Evolutionary conservation across 2,329 filamentous ascomycete genomes (phyloP).

Genomic region (Hortaea sp.): DNA sequence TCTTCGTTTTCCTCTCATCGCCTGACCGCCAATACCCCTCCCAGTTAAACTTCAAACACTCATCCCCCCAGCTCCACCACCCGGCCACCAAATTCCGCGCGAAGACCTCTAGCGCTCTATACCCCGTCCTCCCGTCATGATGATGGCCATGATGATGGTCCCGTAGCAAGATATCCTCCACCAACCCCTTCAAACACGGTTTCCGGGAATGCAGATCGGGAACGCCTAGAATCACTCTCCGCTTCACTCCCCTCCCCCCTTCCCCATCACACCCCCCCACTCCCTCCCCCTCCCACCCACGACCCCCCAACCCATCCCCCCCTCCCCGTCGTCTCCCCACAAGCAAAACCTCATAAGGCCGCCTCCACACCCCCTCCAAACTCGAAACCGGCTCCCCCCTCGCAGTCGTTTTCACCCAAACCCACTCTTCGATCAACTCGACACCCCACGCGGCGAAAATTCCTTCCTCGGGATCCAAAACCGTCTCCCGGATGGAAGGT

Average conservation of each 20-base stretch:
- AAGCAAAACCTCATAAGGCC: conserved; percentile 66
- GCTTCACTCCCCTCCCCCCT: conserved; percentile 21
- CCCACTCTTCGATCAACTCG: conserved; percentile 58
- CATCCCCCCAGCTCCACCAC: conserved; percentile 72
- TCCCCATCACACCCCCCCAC: conserved; percentile 33
- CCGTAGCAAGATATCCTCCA: conserved; percentile 27
- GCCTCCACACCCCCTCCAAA: conserved; percentile 54
- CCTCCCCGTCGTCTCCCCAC: not conserved
- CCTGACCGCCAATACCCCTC: conserved; percentile 38
- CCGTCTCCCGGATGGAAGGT: conserved; percentile 42
- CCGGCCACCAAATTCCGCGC: conserved; percentile 62
- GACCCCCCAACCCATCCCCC: conserved; percentile 37
- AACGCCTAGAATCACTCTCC: conserved; percentile 56
- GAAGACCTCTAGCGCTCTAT: conserved; percentile 63
- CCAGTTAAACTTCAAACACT: conserved; percentile 60
- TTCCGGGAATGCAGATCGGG: conserved; percentile 73
- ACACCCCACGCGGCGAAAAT: conserved; percentile 60
- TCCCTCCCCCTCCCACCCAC: not conserved
- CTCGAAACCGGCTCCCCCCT: conserved; percentile 54
- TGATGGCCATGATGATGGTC: not conserved
- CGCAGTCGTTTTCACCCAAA: conserved; percentile 65
- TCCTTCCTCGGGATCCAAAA: conserved; percentile 41
- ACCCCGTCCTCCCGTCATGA: conserved; percentile 41
- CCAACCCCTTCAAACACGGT: conserved; percentile 54
- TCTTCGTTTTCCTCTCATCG: not conserved